A percentile compares a stretch with the other conserved stretches of the same genome.
Conservation (phyloP, 2,329 filamentous ascomycete species). For the Cladosporium sp. region DNA sequence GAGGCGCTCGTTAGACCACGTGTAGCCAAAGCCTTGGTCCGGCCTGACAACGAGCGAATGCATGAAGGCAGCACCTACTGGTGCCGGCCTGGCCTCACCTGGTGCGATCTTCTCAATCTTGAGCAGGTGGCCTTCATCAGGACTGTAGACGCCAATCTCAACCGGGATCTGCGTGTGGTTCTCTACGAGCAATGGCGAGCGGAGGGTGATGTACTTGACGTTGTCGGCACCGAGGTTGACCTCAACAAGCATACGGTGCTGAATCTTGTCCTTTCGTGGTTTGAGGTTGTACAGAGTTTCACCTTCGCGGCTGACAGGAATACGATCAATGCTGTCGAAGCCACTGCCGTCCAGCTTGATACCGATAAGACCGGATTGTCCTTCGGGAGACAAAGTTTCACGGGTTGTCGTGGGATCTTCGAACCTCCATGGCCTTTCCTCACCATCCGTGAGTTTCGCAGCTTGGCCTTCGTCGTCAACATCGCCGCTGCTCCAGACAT, state of each 20-base stretch:
- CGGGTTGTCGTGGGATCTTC: constrained; percentile 96
- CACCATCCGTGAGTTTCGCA: constrained; percentile 76
- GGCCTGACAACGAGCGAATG: constrained; percentile 84
- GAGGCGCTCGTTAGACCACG: constrained; percentile 84
- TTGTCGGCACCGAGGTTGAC: constrained; percentile 89
- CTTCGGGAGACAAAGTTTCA: constrained; percentile 83
- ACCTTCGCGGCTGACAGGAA: constrained; percentile 89
- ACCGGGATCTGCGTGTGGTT: constrained; percentile 96
- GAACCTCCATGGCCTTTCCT: constrained; percentile 92
- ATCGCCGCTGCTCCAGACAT: constrained; percentile 73
- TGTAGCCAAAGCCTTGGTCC: constrained; percentile 93
- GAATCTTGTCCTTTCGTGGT: constrained; percentile 76
- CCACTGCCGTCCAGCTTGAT: constrained; percentile 87
- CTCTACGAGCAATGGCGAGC: constrained; percentile 85
- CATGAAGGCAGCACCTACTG: constrained; percentile 85
- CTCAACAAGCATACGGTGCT: constrained; percentile 88
- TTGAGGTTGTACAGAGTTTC: constrained; percentile 85
- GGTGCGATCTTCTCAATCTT: constrained; percentile 98
- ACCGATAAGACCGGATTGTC: constrained; percentile 70
- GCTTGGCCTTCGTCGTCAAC: constrained; percentile 67
- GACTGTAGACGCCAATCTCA: constrained; percentile 86
- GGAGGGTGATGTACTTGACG: constrained; percentile 94
- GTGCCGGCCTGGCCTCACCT: constrained; percentile 81
- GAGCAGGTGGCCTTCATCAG: constrained; percentile 78
- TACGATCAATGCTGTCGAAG: constrained; percentile 83